Conservation (phyloP, 2,329 filamentous ascomycete genomes). For the Colletotrichum gloeosporioides region DNA sequence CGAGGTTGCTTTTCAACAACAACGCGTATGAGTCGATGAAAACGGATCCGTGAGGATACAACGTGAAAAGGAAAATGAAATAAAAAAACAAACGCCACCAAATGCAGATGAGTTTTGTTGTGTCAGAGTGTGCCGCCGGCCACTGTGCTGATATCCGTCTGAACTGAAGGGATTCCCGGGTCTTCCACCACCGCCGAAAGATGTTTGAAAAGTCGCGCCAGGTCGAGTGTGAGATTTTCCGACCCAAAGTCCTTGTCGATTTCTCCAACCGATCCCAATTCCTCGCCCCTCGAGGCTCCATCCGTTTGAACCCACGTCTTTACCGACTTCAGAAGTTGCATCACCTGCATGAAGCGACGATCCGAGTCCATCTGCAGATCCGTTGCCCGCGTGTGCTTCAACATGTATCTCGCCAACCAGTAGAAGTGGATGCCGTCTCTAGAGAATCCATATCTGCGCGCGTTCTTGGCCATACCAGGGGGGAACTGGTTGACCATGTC, state of each 20-base stretch:
- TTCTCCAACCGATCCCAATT: conserved; percentile 70
- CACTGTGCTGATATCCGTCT: conserved; percentile 41
- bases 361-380: conserved; percentile 65
- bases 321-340: conserved; percentile 65
- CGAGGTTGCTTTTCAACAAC: conserved; percentile 23
- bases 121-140: conserved; percentile 37
- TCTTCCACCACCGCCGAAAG: conserved; percentile 49
- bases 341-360: conserved; percentile 63
- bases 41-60: conserved; percentile 18
- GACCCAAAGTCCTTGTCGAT: conserved; percentile 72
- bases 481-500: conserved; percentile 75
- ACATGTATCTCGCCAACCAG: conserved; percentile 71
- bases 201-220: conserved; percentile 75
- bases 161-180: conserved; percentile 46
- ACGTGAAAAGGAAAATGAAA: neutral
- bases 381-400: conserved; percentile 60
- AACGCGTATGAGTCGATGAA: conserved; percentile 19
- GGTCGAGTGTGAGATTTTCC: conserved; percentile 70
- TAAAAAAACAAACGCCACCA: conserved; percentile 24
- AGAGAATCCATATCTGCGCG: conserved; percentile 70
- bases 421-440: conserved; percentile 76
- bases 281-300: conserved; percentile 68
- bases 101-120: conserved; percentile 28
- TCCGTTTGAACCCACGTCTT: conserved; percentile 67
- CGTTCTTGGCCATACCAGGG: conserved; percentile 49